phyloP scores from a whole-genome alignment of 176 grass and related monocot species.

The Zizania latifolia region DNA sequence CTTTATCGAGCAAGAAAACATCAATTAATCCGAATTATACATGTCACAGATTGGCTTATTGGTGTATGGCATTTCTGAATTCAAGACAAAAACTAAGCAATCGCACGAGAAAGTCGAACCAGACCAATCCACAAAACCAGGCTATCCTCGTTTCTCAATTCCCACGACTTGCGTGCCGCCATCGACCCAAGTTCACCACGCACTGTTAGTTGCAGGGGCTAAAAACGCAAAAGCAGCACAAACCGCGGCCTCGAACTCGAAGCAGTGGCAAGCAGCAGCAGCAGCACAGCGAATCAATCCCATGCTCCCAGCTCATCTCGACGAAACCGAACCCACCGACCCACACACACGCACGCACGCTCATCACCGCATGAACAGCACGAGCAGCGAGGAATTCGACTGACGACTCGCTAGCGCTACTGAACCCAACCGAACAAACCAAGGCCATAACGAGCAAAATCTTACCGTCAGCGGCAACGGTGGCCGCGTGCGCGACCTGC shows the following conservation, averaged over 20 bases:
- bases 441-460: no score
- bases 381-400: not conserved
- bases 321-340: not conserved
- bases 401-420: not conserved
- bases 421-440: not conserved
- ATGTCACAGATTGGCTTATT: not conserved
- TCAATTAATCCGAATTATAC: not conserved
- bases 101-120: not conserved
- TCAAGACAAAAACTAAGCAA: not conserved
- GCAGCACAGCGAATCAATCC: conserved; percentile 5
- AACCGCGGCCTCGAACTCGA: not conserved
- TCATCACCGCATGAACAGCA: not conserved
- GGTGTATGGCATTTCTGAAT: not conserved
- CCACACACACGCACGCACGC: not conserved
- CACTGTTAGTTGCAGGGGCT: not conserved
- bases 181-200: conserved; percentile 21
- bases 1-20: not conserved
- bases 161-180: not conserved
- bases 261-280: not conserved
- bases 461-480: conserved; percentile 39
- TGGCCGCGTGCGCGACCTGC: conserved; percentile 22
- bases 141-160: not conserved
- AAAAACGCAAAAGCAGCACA: conserved; percentile 2
- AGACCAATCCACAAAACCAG: not conserved
- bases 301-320: not conserved